Evolutionary conservation across 129 eudicot genomes (phyloP).

Genomic region (Flaveria sonorensis): DNA sequence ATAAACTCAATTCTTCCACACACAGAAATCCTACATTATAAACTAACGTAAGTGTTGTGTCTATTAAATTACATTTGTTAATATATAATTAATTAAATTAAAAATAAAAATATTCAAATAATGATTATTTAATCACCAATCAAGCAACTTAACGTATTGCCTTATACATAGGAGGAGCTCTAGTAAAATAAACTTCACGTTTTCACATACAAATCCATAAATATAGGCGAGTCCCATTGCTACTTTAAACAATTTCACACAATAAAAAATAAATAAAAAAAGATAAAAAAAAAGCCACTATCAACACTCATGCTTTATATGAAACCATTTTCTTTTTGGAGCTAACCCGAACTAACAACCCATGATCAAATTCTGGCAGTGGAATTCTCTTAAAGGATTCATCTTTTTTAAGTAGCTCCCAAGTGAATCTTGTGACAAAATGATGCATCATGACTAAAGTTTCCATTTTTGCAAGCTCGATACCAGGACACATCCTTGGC

Average conservation of each 20-base stretch:
- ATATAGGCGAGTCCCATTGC: not conserved
- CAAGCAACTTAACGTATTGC: too few species aligned
- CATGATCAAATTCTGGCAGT: conserved; percentile 61
- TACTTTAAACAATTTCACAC: not conserved
- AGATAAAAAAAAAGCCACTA: not conserved
- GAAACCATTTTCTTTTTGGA: conserved; percentile 13
- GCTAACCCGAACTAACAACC: conserved; percentile 50
- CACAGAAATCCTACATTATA: too few species aligned
- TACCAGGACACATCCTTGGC: conserved; percentile 70
- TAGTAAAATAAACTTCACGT: too few species aligned
- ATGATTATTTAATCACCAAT: too few species aligned
- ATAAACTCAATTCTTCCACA: too few species aligned
- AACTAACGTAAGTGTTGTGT: too few species aligned
- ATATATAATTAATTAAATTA: too few species aligned
- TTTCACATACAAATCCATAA: not conserved
- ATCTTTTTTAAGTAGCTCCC: conserved; percentile 53
- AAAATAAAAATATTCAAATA: too few species aligned
- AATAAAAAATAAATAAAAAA: not conserved
- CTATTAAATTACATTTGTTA: too few species aligned
- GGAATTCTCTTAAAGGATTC: conserved; percentile 50
- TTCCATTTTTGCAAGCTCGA: conserved; percentile 75
- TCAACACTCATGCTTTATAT: not conserved
- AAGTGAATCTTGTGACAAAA: conserved; percentile 48
- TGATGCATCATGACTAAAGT: conserved; percentile 53
- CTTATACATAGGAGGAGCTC: too few species aligned